A percentile compares a stretch with the other conserved stretches of the same genome.
Conservation (phyloP, 116 monocot genomes). For the Papilionanthe hybrid region DNA sequence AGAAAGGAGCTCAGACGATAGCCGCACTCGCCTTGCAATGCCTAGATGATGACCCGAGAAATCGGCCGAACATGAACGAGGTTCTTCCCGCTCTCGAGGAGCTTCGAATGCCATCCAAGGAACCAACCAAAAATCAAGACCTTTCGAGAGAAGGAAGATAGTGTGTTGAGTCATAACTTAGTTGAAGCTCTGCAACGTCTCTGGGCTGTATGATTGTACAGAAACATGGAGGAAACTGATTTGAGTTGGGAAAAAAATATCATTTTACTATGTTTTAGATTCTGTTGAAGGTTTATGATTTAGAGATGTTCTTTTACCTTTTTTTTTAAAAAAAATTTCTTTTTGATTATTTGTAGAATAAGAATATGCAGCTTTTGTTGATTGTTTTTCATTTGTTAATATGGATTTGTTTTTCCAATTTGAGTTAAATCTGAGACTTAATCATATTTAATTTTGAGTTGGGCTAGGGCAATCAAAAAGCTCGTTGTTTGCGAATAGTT, state of each 20-base stretch:
- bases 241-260: background rate
- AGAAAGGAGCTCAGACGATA: conserved; percentile 53
- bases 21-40: conserved; percentile 46
- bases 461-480: no score
- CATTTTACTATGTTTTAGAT: no score
- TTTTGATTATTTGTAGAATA: no score
- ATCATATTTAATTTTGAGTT: no score
- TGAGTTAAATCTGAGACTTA: no score
- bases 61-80: conserved; percentile 46
- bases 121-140: background rate
- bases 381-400: no score
- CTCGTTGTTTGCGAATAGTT: no score
- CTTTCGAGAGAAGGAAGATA: background rate
- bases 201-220: background rate
- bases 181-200: background rate
- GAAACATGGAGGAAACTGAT: background rate
- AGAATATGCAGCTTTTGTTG: no score
- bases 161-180: background rate
- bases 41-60: conserved; percentile 39
- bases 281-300: no score
- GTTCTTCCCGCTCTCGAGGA: conserved; percentile 39
- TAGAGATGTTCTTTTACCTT: no score
- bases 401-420: no score
- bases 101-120: conserved; percentile 20
- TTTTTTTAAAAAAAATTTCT: no score